Evolutionary conservation across 1,139 yeast species (phyloP), one percentile per base, ranked within the genome.

Genomic region (Starmera stellimalicola): DNA sequence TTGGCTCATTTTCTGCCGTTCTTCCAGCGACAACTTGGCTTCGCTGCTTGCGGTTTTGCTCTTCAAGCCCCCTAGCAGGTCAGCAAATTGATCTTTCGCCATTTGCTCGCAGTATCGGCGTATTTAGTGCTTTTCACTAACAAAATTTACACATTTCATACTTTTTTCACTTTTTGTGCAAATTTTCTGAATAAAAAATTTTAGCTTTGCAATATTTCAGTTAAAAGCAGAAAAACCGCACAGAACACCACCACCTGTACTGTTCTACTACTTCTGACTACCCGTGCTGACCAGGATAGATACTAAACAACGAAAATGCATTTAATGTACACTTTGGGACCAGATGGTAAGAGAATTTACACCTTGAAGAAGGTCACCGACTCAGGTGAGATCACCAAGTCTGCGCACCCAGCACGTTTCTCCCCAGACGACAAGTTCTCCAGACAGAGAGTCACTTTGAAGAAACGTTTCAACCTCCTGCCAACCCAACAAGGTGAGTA

Each of bases 351-450:
- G 73, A 83, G 99, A 63, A 63, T 83, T 52, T 93, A 93, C 73
- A 93, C 99, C 36, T 72, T 93, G 50, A 69, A 83, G 63, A 93
- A 93, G 68, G 46, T 58, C 50, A 78, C 94, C 34, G 87, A 71
- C 42, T 64, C 68, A 9, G 97, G 97, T 43, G 95, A 87, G 62
- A 87, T 91, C 69, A 93, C 99, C 59, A 85, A 87, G 68, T 83
- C 95, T 46, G 98, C 98, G 23, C 99, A 93, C 62, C 99, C 99
- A 43, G 98, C 99, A 37, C 78, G 99, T 63, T 91, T 91, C 62
- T 91, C 98, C 32, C 99, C 99, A 50, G 99, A 91, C 59, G 99
- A 91, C 73, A 91, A 91, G 67, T 91, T 85, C 70, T 91, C 98
- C 37, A 82, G 96, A 72, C 97, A 93, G 66, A 83, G 99, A 73